Evolutionary conservation across 2,329 filamentous ascomycete genomes (phyloP).

Genomic region (Nemania sp.): DNA sequence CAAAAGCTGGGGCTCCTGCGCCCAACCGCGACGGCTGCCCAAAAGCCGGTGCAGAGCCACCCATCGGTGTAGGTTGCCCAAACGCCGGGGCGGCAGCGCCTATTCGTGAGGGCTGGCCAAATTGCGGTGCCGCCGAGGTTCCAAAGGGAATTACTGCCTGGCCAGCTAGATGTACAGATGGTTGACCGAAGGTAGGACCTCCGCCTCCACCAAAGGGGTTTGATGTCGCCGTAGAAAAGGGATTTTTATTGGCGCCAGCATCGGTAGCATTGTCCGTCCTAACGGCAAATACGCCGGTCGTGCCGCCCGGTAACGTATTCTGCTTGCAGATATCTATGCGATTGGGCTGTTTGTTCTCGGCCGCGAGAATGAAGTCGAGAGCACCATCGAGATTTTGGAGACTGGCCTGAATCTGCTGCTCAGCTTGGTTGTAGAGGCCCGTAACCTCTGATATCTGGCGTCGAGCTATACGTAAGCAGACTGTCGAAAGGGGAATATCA

Average conservation of each 20-base stretch:
- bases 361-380: conserved; percentile 74
- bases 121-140: conserved; percentile 21
- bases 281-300: conserved; percentile 59
- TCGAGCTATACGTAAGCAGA: conserved; percentile 10
- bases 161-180: conserved; percentile 41
- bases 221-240: conserved; percentile 55
- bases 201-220: conserved; percentile 47
- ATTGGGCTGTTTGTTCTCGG: conserved; percentile 79
- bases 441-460: conserved; percentile 70
- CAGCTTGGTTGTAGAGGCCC: conserved; percentile 71
- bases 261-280: conserved; percentile 44
- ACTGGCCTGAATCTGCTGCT: conserved; percentile 78
- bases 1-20: conserved; percentile 43
- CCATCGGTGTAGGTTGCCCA: conserved; percentile 50
- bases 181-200: conserved; percentile 49
- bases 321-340: conserved; percentile 72
- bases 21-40: conserved; percentile 50
- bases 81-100: conserved; percentile 49
- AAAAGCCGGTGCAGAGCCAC: conserved; percentile 52
- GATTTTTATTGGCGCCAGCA: conserved; percentile 51
- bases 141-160: conserved; percentile 36
- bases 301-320: conserved; percentile 56
- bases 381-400: conserved; percentile 78
- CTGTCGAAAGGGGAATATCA: neutral
- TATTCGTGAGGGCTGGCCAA: conserved; percentile 46